phyloP scores from a whole-genome alignment of 805 yeast species.

The Starmerella khaoyaiensis region DNA sequence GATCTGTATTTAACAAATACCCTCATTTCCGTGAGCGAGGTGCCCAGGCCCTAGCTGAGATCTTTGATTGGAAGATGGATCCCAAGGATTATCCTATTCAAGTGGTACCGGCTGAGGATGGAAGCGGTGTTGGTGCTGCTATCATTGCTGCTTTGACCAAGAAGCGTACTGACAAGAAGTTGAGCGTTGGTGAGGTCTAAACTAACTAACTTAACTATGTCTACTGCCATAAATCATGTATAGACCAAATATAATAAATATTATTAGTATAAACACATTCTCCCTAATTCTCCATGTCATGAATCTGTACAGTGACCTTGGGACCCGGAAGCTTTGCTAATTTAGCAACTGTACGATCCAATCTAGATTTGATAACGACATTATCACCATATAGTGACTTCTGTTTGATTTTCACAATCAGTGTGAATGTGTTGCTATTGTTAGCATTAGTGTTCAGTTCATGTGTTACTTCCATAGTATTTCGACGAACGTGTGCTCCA shows the following conservation, averaged over 20 bases:
- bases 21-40: constrained; percentile 87
- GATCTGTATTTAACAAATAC: constrained; percentile 87
- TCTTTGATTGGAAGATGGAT: constrained; percentile 60
- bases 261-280: too few relatives aligned
- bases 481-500: constrained; percentile 61
- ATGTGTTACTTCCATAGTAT: constrained; percentile 18
- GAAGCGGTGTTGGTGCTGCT: constrained; percentile 98
- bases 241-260: too few relatives aligned
- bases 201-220: background rate
- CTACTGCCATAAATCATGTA: too few relatives aligned
- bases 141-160: constrained; percentile 90
- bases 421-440: constrained; percentile 11
- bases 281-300: too few relatives aligned
- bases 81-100: constrained; percentile 61
- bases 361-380: constrained; percentile 13
- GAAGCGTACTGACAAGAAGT: constrained; percentile 57
- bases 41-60: constrained; percentile 74
- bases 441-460: constrained; percentile 7
- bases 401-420: constrained; percentile 18
- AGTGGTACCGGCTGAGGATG: constrained; percentile 91
- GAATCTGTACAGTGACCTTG: too few relatives aligned
- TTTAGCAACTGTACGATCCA: background rate
- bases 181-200: constrained; percentile 25
- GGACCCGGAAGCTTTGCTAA: constrained; percentile 1
- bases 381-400: constrained; percentile 17